Evolutionary conservation across 257 asterid genomes (phyloP).

Genomic region (Solanum chiquidenum): DNA sequence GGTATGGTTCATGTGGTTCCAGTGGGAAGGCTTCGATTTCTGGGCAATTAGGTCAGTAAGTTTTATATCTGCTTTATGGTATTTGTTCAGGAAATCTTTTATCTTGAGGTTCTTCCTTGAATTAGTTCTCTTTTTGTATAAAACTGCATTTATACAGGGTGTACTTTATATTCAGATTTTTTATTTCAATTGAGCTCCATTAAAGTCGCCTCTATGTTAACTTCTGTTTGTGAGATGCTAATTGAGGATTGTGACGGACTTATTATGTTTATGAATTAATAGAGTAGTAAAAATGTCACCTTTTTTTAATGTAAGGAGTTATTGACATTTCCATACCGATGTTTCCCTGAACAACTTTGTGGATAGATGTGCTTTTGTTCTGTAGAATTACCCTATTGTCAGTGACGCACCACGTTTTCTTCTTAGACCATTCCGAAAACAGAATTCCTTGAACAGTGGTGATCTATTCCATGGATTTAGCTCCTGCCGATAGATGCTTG

Average conservation of each 20-base stretch:
- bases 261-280: background rate
- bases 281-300: background rate
- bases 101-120: background rate
- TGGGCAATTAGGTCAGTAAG: background rate
- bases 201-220: background rate
- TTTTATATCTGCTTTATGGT: background rate
- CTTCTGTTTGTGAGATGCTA: background rate
- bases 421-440: background rate
- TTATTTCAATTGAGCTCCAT: background rate
- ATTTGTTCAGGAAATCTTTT: background rate
- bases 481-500: background rate
- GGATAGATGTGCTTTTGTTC: background rate
- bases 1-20: slow-evolving; percentile 45
- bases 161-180: background rate
- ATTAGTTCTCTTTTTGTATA: background rate
- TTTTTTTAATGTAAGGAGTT: background rate
- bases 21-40: slow-evolving; percentile 40
- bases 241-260: background rate
- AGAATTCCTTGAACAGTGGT: background rate
- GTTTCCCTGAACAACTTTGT: background rate
- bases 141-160: background rate
- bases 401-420: background rate
- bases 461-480: background rate
- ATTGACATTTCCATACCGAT: background rate
- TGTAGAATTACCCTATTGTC: background rate